Base-by-base conservation (phyloP, 2,329 filamentous ascomycete species). In the Sphaerulina populicola region DNA sequence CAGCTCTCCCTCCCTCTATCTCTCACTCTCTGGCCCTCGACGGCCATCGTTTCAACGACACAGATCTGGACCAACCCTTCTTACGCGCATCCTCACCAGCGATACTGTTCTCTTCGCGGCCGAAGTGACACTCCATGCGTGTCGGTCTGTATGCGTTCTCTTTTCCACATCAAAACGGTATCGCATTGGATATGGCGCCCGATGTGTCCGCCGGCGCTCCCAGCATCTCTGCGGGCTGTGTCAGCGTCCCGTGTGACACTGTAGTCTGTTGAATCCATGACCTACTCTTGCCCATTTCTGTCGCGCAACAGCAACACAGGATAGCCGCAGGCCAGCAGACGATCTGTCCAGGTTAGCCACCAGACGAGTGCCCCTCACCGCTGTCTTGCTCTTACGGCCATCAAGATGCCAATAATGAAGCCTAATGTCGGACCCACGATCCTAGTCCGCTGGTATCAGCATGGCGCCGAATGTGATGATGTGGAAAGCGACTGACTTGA, bases 261-360 rank as follows among this genome's bases (percentile, higher is more conserved):
- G 9, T n/a, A 7, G 31, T 27, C 45, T 18, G 10, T 15, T 9
- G 29, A 3, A 11, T 12, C 8, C 18, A 18, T 18, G 9, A 53
- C 58, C 47, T 33, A 60, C 57, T 65, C 55, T 68, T 68, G 30
- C 66, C 66, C 7, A 64, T 57, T 30, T 69, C 66, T 8, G 65
- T 68, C 5, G 61, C 60, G 45, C 67, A 68, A 57, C 67, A 69
- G 27, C 67, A 64, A 49, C 67, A 69, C 50, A 69, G 60, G 6
- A 69, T 56, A 4, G 66, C 61, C 12, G 66, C 67, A 9, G 67
- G 67, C 67, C 67, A 69, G 55, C 67, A 69, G 10, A 69, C 54
- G 29, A 69, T 57, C 61, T 62, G 36, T 21, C 29, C 15, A 2
- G 12, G n/a, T 45, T n/a, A 39, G 9, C 6, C 1, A 1, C 8